Conservation (phyloP, 1,284 basidiomycete species). For the Anthracocystis setariae region DNA sequence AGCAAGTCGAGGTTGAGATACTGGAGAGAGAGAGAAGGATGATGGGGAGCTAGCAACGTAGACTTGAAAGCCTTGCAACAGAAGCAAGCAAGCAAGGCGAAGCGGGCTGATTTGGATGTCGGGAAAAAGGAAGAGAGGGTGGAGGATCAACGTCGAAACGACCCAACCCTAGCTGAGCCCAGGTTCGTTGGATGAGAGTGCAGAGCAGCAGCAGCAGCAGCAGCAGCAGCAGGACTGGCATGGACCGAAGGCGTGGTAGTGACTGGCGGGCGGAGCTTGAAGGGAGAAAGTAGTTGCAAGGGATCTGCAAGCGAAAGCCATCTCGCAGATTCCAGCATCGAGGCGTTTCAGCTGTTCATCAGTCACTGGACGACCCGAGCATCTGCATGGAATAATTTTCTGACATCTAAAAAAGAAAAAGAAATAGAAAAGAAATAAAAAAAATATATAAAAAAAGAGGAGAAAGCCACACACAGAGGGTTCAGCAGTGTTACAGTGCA, state of each 20-base stretch:
- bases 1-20: background rate
- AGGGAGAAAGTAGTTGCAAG: background rate
- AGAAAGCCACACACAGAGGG: background rate
- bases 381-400: background rate
- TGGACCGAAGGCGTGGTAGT: background rate
- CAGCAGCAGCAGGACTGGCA: background rate
- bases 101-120: background rate
- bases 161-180: too few relatives aligned
- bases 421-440: background rate
- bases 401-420: background rate
- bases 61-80: background rate
- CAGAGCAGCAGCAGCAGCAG: constrained; percentile 1
- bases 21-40: background rate
- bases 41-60: background rate
- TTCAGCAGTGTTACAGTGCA: background rate
- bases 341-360: constrained; percentile 1
- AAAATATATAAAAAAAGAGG: background rate
- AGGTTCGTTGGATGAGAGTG: background rate
- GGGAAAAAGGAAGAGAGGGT: background rate
- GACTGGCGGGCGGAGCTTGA: too few relatives aligned
- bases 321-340: constrained; percentile 4
- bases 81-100: background rate
- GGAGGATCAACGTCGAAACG: too few relatives aligned
- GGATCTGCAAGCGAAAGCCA: constrained; percentile 5
- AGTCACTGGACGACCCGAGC: background rate